phyloP scores from a whole-genome alignment of 495 filamentous ascomycete genomes.

The Neurospora sp. region DNA sequence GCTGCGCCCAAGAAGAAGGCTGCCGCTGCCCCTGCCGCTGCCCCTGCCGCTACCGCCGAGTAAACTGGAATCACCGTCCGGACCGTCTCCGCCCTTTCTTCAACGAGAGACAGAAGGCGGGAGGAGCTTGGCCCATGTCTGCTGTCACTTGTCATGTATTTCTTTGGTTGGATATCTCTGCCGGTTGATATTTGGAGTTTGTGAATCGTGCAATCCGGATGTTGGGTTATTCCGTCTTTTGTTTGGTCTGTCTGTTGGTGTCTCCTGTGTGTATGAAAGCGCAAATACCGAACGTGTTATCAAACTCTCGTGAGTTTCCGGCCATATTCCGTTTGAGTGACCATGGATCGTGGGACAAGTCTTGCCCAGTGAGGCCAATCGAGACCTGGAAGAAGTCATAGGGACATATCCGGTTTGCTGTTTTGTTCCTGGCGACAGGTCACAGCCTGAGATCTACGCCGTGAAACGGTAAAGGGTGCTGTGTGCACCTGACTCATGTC shows the following conservation, averaged over 20 bases:
- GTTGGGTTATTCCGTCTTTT: neutral
- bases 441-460: neutral
- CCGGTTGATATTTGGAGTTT: constrained; percentile 2
- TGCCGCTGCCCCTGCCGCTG: constrained; percentile 2
- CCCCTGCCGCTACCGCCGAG: constrained; percentile 6
- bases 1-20: constrained; percentile 31
- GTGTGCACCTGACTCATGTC: neutral
- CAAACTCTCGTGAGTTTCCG: neutral
- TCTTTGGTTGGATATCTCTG: constrained; percentile 14
- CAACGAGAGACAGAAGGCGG: neutral
- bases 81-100: neutral
- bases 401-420: neutral
- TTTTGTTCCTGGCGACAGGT: neutral
- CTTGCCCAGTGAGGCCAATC: neutral
- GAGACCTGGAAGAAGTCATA: neutral
- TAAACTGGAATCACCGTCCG: neutral
- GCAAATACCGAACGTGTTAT: neutral
- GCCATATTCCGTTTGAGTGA: neutral
- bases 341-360: neutral
- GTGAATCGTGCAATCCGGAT: neutral
- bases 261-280: neutral
- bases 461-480: neutral
- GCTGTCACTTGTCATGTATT: constrained; percentile 1
- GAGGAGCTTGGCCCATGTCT: neutral
- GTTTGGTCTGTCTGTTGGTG: neutral